Evolutionary conservation across 225 moss, liverwort and hornwort species (phyloP), one percentile per base, ranked within the genome.

Genomic region (Pseudisothecium myosuroides): DNA sequence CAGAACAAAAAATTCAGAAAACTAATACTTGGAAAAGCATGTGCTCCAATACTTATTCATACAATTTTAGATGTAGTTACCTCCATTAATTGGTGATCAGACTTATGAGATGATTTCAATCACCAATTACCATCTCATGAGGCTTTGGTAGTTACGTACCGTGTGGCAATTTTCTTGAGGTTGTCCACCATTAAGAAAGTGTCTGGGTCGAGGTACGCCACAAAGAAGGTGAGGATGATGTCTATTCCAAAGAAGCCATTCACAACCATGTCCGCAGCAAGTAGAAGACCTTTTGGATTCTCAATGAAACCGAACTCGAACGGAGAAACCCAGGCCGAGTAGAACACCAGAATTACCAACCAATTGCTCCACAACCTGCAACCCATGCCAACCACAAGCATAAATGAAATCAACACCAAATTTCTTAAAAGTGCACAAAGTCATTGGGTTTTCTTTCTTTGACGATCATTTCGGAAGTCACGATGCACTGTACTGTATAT

Each of bases 281-380:
- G 89, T 5, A 98, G 88, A 59, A 73, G 83, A 18, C 93, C 90
- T 20, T 34, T 50, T 4, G 96, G 96, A 80, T 83, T 86, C 76
- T 95, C 91, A 24, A 98, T 72, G 75, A 96, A 98, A 11, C 98
- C 97, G 71, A 97, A 97, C 89, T 96, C 98, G 87, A 98, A 98
- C 8, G 96, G 98, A 22, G 98, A 93, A 17, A 95, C 96, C 98
- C 98, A 98, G 3, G 98, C 96, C 47, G 96, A 98, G 89, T 96
- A 97, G 71, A 97, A 90, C 82, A 98, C 98, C 39, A 96, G 61
- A 90, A 95, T 49, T 34, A 95, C 90, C 85, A 95, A 76, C 93
- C 93, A 95, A 34, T 88, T 92, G 60, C 93, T 88, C 94, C 94
- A 95, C 64, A 88, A 84, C 86, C 95, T 95, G 64, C 74, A 83